Percentiles rank a stretch among this genome's conserved stretches.
Evolutionary conservation across 1,284 basidiomycete species (phyloP).

Genomic region (Heimioporus punctisporus): DNA sequence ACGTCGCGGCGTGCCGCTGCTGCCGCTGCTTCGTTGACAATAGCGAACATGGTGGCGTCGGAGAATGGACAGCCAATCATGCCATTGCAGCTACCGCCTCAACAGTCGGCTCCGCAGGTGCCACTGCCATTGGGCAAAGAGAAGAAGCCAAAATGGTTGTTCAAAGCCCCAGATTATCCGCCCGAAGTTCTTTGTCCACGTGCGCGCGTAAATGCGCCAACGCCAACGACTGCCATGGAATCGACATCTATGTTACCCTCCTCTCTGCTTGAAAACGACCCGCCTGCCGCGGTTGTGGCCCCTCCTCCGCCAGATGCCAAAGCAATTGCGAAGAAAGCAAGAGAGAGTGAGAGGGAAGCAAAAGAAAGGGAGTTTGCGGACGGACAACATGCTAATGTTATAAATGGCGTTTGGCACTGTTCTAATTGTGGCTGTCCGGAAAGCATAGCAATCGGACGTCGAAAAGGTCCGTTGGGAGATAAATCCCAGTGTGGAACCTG

Average conservation of each 20-base stretch:
- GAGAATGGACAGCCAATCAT: slow-evolving; percentile 71
- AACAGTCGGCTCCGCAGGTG: slow-evolving; percentile 37
- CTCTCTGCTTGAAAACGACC: slow-evolving; percentile 51
- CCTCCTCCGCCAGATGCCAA: slow-evolving; percentile 46
- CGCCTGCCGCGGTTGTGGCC: slow-evolving; percentile 39
- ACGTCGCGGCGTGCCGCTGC: slow-evolving; percentile 82
- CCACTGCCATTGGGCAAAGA: slow-evolving; percentile 50
- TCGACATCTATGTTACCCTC: slow-evolving; percentile 55
- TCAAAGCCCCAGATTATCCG: slow-evolving; percentile 70
- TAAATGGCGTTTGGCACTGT: slow-evolving; percentile 91
- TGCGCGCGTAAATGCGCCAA: slow-evolving; percentile 57
- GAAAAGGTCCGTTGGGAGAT: slow-evolving; percentile 90
- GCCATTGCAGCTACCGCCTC: slow-evolving; percentile 51
- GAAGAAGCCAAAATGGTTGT: slow-evolving; percentile 71
- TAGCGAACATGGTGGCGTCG: slow-evolving; percentile 83
- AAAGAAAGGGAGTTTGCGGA: slow-evolving; percentile 82
- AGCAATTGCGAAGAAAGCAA: slow-evolving; percentile 56
- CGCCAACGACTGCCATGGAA: slow-evolving; percentile 68
- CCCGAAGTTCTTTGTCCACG: slow-evolving; percentile 56
- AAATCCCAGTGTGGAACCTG: slow-evolving; percentile 93
- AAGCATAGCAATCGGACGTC: slow-evolving; percentile 77
- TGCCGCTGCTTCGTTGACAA: slow-evolving; percentile 78
- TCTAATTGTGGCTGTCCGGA: slow-evolving; percentile 92
- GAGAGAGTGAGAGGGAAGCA: slow-evolving; percentile 77
- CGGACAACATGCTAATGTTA: slow-evolving; percentile 79